phyloP scores from a whole-genome alignment of 2,329 filamentous ascomycete species.

The Diaporthe amygdali region DNA sequence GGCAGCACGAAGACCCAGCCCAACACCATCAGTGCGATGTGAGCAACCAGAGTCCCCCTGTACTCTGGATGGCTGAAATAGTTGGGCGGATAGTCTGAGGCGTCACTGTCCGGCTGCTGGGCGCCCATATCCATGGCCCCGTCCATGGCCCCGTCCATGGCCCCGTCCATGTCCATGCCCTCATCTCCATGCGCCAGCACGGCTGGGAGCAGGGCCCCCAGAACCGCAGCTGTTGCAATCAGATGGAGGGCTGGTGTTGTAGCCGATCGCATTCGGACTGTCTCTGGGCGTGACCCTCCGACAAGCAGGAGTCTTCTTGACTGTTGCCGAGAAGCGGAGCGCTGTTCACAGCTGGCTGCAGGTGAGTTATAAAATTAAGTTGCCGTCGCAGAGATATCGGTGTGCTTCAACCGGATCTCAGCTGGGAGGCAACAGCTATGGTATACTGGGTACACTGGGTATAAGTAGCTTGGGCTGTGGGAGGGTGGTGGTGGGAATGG shows the following conservation, averaged over 20 bases:
- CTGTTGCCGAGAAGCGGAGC: neutral
- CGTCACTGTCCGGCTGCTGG: constrained; percentile 32
- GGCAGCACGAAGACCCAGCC: constrained; percentile 75
- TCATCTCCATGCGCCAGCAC: constrained; percentile 39
- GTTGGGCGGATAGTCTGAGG: constrained; percentile 35
- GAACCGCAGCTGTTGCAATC: constrained; percentile 35
- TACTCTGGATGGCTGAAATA: constrained; percentile 47
- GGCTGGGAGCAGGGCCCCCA: constrained; percentile 34
- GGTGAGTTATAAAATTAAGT: neutral
- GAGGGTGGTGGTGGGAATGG: too few relatives aligned
- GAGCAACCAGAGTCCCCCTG: constrained; percentile 50
- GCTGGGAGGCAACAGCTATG: neutral
- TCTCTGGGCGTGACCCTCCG: neutral
- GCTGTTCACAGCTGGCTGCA: neutral
- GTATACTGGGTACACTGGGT: neutral
- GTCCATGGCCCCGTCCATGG: constrained; percentile 37
- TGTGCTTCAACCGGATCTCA: neutral
- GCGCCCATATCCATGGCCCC: constrained; percentile 33
- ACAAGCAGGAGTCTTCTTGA: neutral
- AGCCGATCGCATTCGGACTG: constrained; percentile 30
- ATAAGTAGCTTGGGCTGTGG: neutral
- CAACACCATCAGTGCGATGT: constrained; percentile 71
- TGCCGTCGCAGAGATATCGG: neutral
- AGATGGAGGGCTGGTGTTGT: constrained; percentile 31
- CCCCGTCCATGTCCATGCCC: constrained; percentile 37